Evolutionary conservation across 2,329 filamentous ascomycete species (phyloP).

Genomic region (Teratosphaeria zuluensis): DNA sequence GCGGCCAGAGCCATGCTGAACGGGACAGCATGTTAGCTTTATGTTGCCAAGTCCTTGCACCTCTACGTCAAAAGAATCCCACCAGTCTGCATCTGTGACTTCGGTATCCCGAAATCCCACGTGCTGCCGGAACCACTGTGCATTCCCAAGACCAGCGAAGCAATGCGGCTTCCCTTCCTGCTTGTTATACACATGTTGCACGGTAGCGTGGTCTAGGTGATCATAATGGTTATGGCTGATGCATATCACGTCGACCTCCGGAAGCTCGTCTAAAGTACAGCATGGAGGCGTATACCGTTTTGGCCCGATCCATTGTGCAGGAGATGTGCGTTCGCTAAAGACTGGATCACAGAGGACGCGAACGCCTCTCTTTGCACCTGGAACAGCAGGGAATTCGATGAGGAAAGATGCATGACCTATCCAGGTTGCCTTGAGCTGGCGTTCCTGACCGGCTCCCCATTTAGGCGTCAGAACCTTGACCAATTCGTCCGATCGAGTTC

Average conservation of each 20-base stretch:
- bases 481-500: conserved; percentile 27
- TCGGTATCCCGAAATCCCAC: conserved; percentile 30
- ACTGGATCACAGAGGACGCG: conserved; percentile 45
- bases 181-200: conserved; percentile 30
- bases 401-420: conserved; percentile 43
- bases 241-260: conserved; percentile 41
- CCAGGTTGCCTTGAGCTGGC: conserved; percentile 39
- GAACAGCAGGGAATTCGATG: conserved; percentile 31
- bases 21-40: conserved; percentile 36
- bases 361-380: conserved; percentile 28
- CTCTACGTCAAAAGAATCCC: conserved; percentile 32
- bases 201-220: conserved; percentile 41
- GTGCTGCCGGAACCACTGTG: conserved; percentile 28
- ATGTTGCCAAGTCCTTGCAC: conserved; percentile 28
- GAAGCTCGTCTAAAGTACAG: conserved; percentile 40
- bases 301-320: conserved; percentile 38
- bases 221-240: conserved; percentile 51
- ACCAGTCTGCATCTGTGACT: conserved; percentile 43
- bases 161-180: conserved; percentile 32
- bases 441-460: conserved; percentile 25
- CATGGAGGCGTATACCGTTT: conserved; percentile 44
- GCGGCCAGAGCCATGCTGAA: conserved; percentile 40
- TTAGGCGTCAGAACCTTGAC: conserved; percentile 34
- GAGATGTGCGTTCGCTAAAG: conserved; percentile 41
- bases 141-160: conserved; percentile 34